A percentile compares a stretch with the other conserved stretches of the same genome.
These are phyloP conservation scores for Pittosporum tobira DNA, from an alignment of 129 eudicot species.

Conservation along the genomic window DNA sequence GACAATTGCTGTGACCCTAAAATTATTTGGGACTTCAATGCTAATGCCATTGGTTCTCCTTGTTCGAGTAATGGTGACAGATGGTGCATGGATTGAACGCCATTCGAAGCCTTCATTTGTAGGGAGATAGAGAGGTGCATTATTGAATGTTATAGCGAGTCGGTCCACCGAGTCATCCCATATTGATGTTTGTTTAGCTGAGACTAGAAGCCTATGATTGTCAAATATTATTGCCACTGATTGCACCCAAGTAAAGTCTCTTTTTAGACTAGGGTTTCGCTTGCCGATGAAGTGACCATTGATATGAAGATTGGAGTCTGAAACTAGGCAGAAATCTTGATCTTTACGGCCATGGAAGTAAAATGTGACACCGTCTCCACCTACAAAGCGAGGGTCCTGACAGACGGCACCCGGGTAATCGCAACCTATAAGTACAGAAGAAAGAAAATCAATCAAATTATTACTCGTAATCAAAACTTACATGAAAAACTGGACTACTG, in stretches of 20 bases:
- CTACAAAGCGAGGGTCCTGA: slow-evolving; percentile 43
- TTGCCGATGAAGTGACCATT: slow-evolving; percentile 53
- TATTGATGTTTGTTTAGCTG: slow-evolving; percentile 25
- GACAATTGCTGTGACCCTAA: slow-evolving; percentile 22
- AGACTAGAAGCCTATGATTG: slow-evolving; percentile 27
- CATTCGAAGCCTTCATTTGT: slow-evolving; percentile 8
- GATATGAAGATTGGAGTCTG: slow-evolving; percentile 41
- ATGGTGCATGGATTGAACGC: slow-evolving; percentile 13
- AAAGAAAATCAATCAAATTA: background rate
- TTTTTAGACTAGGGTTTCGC: slow-evolving; percentile 26
- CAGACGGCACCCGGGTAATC: slow-evolving; percentile 35
- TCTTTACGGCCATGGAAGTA: slow-evolving; percentile 50
- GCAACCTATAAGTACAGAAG: slow-evolving; percentile 18
- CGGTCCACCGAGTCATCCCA: slow-evolving; percentile 38
- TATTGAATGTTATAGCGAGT: slow-evolving; percentile 18
- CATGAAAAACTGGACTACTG: too few species aligned
- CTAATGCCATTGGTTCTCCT: slow-evolving; percentile 15
- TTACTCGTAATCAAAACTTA: too few species aligned
- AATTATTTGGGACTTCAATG: slow-evolving; percentile 23
- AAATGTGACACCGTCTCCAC: slow-evolving; percentile 44
- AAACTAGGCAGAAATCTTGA: slow-evolving; percentile 35
- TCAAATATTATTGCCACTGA: slow-evolving; percentile 32
- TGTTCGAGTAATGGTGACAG: slow-evolving; percentile 24
- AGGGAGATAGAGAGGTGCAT: slow-evolving; percentile 19
- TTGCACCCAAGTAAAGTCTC: slow-evolving; percentile 54